Conservation (phyloP, 208 protist species). For the Wallacemonas collosoma region DNA sequence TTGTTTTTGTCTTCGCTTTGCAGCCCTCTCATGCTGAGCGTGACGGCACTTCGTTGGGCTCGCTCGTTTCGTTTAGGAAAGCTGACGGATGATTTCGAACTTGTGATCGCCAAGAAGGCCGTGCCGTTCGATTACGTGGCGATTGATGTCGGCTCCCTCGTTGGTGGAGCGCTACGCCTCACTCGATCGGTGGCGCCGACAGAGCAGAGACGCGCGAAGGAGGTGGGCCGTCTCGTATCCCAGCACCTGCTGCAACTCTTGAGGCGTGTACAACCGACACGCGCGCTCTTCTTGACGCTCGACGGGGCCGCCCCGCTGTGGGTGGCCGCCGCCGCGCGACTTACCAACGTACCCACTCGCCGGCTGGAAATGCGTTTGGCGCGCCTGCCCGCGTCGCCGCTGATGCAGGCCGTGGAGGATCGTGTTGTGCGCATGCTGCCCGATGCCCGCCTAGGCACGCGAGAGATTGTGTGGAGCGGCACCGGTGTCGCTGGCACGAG, state of each 20-base stretch:
- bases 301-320: constrained; percentile 72
- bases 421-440: constrained; percentile 78
- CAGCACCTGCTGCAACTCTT: constrained; percentile 74
- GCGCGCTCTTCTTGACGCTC: constrained; percentile 63
- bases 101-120: constrained; percentile 82
- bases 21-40: not conserved
- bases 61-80: constrained; percentile 21
- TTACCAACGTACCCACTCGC: constrained; percentile 26
- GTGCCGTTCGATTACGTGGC: constrained; percentile 84
- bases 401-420: constrained; percentile 83
- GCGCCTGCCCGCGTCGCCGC: constrained; percentile 61
- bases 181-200: constrained; percentile 46
- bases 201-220: constrained; percentile 65
- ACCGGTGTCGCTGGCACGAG: constrained; percentile 61
- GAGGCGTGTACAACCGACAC: constrained; percentile 49
- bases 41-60: constrained; percentile 1
- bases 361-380: constrained; percentile 48
- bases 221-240: constrained; percentile 63
- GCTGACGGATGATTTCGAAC: constrained; percentile 52
- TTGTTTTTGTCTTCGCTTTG: not conserved
- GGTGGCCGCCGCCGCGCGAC: constrained; percentile 48
- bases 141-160: constrained; percentile 65
- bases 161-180: constrained; percentile 66
- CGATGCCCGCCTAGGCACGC: constrained; percentile 28
- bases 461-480: constrained; percentile 78